Percentiles rank a stretch among this genome's conserved stretches.
Evolutionary conservation across 2,329 filamentous ascomycete genomes (phyloP).

Genomic region (Simplicillium aogashimaense): DNA sequence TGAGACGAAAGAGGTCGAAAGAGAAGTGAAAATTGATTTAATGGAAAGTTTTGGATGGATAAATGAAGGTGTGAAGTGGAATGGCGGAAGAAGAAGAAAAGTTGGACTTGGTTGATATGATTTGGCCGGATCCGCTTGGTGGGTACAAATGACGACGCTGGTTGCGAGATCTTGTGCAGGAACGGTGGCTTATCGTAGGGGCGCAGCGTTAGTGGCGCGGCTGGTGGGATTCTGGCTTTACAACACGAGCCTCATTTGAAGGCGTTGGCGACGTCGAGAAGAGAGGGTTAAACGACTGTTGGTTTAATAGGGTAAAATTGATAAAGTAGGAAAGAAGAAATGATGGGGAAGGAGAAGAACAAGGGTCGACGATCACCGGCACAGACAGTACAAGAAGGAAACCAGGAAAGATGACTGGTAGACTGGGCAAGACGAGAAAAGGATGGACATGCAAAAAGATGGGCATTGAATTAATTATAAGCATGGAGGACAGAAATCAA

Average conservation of each 20-base stretch:
- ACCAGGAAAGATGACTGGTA: constrained; percentile 1
- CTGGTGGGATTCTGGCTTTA: too few species aligned
- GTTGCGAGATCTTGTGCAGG: too few species aligned
- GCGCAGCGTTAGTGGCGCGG: too few species aligned
- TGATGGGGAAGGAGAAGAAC: constrained; percentile 7
- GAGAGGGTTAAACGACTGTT: too few species aligned
- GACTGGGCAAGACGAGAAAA: constrained; percentile 6
- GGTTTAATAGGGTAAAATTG: constrained; percentile 1
- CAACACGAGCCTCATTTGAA: too few species aligned
- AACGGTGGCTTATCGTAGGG: too few species aligned
- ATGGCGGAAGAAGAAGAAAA: constrained; percentile 7
- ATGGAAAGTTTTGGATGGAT: background rate
- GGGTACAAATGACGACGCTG: too few species aligned
- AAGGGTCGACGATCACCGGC: background rate
- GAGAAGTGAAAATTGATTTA: constrained; percentile 1
- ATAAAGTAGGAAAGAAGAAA: constrained; percentile 6
- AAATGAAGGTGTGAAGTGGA: constrained; percentile 1
- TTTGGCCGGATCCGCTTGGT: too few species aligned
- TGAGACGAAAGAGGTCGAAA: background rate
- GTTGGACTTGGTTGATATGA: background rate
- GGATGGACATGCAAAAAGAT: too few species aligned
- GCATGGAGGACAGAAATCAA: too few species aligned
- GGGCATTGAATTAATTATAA: too few species aligned
- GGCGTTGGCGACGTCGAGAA: too few species aligned
- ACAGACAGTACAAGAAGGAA: constrained; percentile 7